Evolutionary conservation across 2,329 filamentous ascomycete genomes (phyloP).

Genomic region (Rugonectria rugulosa): DNA sequence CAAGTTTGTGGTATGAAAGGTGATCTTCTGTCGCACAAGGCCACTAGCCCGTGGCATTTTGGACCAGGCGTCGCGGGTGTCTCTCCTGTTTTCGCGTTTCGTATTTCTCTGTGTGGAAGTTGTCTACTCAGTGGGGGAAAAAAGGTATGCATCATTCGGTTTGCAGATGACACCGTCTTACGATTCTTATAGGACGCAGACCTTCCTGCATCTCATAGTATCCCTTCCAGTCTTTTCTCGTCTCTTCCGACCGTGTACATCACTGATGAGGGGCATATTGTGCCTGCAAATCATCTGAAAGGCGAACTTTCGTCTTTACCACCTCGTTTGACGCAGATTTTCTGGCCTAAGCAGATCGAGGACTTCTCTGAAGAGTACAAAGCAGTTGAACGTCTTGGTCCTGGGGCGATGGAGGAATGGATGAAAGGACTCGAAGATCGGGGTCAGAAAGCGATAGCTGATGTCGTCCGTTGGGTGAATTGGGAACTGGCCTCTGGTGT

Average conservation of each 20-base stretch:
- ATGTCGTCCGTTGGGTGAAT: constrained; percentile 76
- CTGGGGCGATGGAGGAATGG: constrained; percentile 78
- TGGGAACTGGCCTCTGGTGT: constrained; percentile 65
- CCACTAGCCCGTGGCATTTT: constrained; percentile 58
- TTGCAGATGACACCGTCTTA: constrained; percentile 29
- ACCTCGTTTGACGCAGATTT: constrained; percentile 69
- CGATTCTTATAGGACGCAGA: constrained; percentile 69
- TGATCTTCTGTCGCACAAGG: constrained; percentile 21
- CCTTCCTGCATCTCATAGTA: constrained; percentile 67
- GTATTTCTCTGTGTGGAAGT: constrained; percentile 67
- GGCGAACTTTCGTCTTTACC: constrained; percentile 54
- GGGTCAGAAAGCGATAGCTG: constrained; percentile 66
- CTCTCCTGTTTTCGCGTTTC: constrained; percentile 75
- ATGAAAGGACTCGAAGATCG: constrained; percentile 74
- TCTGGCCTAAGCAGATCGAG: constrained; percentile 68
- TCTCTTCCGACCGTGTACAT: constrained; percentile 75
- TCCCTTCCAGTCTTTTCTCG: constrained; percentile 67
- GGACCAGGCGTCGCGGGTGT: constrained; percentile 70
- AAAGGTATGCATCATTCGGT: constrained; percentile 64
- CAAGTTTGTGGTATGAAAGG: constrained; percentile 68
- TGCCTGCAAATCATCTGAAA: constrained; percentile 64
- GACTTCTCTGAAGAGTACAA: constrained; percentile 69
- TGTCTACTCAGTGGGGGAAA: constrained; percentile 69
- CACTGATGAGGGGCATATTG: constrained; percentile 66
- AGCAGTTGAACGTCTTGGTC: constrained; percentile 70